Conservation (phyloP, 352 stramenopile species). For the Saprolegnia diclina region DNA sequence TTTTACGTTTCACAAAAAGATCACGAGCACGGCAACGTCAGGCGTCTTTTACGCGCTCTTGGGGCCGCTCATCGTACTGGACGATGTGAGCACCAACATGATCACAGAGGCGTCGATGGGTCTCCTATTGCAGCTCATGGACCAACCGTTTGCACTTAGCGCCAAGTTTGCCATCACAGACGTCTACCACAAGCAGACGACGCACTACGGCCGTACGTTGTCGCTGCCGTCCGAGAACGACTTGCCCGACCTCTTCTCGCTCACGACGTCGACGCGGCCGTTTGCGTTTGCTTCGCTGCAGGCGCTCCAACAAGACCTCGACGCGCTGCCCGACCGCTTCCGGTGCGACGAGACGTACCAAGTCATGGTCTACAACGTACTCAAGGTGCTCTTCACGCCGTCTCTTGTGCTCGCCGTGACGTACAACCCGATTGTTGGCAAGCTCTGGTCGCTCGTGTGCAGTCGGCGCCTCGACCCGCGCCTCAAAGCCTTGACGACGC, state of each 20-base stretch:
- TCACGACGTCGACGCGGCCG: neutral
- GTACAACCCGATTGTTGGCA: slow-evolving; percentile 23
- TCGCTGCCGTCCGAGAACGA: neutral
- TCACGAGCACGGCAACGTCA: slow-evolving; percentile 3
- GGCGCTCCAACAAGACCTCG: slow-evolving; percentile 8
- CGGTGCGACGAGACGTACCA: slow-evolving; percentile 3
- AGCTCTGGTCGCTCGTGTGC: slow-evolving; percentile 17
- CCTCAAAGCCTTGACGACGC: neutral
- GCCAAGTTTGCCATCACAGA: slow-evolving; percentile 11
- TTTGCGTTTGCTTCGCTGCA: slow-evolving; percentile 8
- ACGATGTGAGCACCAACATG: neutral
- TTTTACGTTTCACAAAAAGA: slow-evolving; percentile 16
- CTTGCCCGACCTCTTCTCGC: neutral
- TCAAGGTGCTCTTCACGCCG: slow-evolving; percentile 11
- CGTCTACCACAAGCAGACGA: neutral
- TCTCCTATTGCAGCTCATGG: slow-evolving; percentile 22
- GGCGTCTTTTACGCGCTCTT: slow-evolving; percentile 15
- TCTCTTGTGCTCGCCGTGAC: slow-evolving; percentile 15
- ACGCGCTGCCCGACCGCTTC: neutral
- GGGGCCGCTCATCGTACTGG: slow-evolving; percentile 11
- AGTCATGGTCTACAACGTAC: neutral
- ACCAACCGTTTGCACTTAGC: slow-evolving; percentile 9
- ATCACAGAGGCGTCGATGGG: slow-evolving; percentile 26
- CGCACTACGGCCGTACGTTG: neutral
- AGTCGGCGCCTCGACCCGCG: slow-evolving; percentile 1